Conservation (phyloP, 179 eudicot genomes). For the Beta macrorhiza region DNA sequence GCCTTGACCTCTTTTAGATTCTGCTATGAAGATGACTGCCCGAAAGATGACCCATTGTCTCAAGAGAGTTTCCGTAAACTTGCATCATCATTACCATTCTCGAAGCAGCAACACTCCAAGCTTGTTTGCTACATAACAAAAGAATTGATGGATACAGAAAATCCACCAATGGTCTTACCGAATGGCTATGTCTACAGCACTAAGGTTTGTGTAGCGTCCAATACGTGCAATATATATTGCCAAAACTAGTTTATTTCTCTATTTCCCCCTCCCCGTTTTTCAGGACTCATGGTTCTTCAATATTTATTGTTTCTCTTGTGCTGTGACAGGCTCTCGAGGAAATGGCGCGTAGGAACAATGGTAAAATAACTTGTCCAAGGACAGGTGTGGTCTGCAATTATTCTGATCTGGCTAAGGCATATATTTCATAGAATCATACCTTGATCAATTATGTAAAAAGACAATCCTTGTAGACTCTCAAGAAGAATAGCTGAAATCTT, state of each 20-base stretch:
- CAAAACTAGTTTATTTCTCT: not conserved
- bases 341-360: slow-evolving; percentile 77
- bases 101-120: slow-evolving; percentile 97
- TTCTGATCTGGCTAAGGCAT: slow-evolving; percentile 64
- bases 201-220: slow-evolving; percentile 51
- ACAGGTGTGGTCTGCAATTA: slow-evolving; percentile 68
- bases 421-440: slow-evolving; percentile 51
- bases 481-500: not conserved
- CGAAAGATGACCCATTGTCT: slow-evolving; percentile 92
- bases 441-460: not conserved
- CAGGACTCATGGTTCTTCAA: not conserved
- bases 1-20: slow-evolving; percentile 70
- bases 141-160: slow-evolving; percentile 96
- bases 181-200: slow-evolving; percentile 95
- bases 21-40: slow-evolving; percentile 85
- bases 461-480: not conserved
- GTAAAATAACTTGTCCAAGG: slow-evolving; percentile 85
- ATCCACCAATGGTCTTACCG: slow-evolving; percentile 95
- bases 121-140: slow-evolving; percentile 94
- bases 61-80: slow-evolving; percentile 93
- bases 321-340: slow-evolving; percentile 84
- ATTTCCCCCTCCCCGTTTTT: not conserved
- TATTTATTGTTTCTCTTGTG: slow-evolving; percentile 12
- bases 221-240: too few relatives aligned
- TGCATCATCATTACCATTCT: slow-evolving; percentile 75